Evolutionary conservation across 345 rosid species (phyloP), one percentile per base, ranked within the genome.

Genomic region (Bruguiera sexangula): DNA sequence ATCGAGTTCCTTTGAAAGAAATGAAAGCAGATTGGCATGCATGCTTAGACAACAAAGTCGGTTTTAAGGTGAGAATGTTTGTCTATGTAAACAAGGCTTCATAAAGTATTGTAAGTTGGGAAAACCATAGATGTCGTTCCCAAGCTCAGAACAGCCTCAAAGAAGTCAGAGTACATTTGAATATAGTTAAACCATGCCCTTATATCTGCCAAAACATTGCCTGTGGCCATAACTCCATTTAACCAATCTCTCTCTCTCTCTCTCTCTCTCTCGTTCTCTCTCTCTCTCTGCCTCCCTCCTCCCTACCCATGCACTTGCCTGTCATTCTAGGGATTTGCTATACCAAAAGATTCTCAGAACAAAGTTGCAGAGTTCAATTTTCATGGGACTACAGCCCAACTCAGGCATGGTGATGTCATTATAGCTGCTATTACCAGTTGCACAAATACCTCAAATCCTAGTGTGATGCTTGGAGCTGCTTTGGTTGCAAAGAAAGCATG

Each of bases 381-480:
- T 65, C 82, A 76, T 56, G 95, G 90, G 56, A 84, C 87, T 65
- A 75, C 82, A 48, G 92, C 94, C 30, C 82, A 87, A 70, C 87
- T 93, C 39, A 87, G 81, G 63, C 97, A 93, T 70, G 97, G 96
- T 46, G 89, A 85, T 84, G 96, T 93, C 60, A 97, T 93, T 70
- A 93, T 93, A 68, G 98, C 97, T 66, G 96, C 97, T 50, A 90
- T 93, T 80, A 93, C 98, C 46, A 93, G 98, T 84, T 93, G 97
- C 87, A 90, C 98, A 36, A 93, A 93, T 77, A 93, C 98, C 60
- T 93, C 97, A 71, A 93, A 93, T 75, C 98, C 97, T 5, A 93
- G 92, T 78, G 97, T 93, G 16, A 89, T 93, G 96, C 97, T 93
- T 73, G 98, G 97, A 68, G 96, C 96, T 77, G 97, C 94, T 69